Evolutionary conservation across 2,329 filamentous ascomycete genomes (phyloP).

Genomic region (Ambrosiella xylebori): DNA sequence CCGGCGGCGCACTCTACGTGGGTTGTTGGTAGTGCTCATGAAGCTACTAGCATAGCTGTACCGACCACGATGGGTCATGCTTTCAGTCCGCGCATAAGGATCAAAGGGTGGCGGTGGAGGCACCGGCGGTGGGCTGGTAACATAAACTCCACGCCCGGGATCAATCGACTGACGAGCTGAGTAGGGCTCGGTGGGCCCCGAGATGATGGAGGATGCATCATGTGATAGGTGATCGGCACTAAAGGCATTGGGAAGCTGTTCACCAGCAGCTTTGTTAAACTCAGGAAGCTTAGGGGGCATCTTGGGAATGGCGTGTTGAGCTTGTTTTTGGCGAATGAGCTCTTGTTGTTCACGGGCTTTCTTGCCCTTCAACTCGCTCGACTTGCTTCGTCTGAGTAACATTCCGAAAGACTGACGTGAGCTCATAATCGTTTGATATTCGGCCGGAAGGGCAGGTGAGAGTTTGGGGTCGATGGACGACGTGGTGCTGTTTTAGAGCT

Average conservation of each 20-base stretch:
- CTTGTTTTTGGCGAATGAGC: constrained; percentile 32
- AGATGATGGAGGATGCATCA: constrained; percentile 43
- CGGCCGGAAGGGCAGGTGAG: neutral
- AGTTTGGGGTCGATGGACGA: neutral
- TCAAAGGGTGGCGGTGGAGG: constrained; percentile 44
- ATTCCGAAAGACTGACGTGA: constrained; percentile 32
- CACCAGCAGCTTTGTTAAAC: constrained; percentile 30
- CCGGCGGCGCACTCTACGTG: constrained; percentile 75
- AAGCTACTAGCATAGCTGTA: constrained; percentile 93
- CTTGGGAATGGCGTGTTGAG: constrained; percentile 29
- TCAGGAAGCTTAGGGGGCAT: constrained; percentile 35
- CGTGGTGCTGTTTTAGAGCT: neutral
- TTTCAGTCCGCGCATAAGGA: constrained; percentile 69
- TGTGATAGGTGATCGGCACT: constrained; percentile 37
- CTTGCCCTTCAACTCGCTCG: constrained; percentile 44
- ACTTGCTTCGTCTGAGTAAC: constrained; percentile 52
- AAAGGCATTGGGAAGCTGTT: constrained; percentile 29
- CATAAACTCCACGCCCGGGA: constrained; percentile 25
- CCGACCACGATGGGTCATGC: constrained; percentile 90
- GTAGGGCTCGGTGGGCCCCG: constrained; percentile 27
- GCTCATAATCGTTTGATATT: constrained; percentile 19
- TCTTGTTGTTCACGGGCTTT: constrained; percentile 43
- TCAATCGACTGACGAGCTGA: constrained; percentile 36
- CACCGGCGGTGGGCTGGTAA: constrained; percentile 24
- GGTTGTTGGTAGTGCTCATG: constrained; percentile 81